These are phyloP conservation scores for Aspergillus ibericus DNA, from an alignment of 2,329 filamentous ascomycete genomes.

Conservation along the genomic window DNA sequence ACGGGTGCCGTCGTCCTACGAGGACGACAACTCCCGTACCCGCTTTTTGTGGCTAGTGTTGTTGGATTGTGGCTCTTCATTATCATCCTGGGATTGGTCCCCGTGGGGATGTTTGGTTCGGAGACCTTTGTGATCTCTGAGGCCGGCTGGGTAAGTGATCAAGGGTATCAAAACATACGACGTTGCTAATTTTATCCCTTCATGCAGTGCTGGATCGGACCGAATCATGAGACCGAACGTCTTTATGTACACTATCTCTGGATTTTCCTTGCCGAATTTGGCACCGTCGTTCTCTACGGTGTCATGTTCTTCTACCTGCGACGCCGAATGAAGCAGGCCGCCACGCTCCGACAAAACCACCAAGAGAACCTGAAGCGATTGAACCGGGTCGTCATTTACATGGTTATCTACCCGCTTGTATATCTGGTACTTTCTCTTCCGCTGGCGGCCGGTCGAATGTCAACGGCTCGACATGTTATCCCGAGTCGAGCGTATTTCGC, in stretches of 20 bases:
- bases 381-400: slow-evolving; percentile 45
- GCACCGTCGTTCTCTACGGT: slow-evolving; percentile 51
- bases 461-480: slow-evolving; percentile 31
- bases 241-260: slow-evolving; percentile 56
- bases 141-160: slow-evolving; percentile 48
- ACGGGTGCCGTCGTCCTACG: slow-evolving; percentile 51
- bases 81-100: slow-evolving; percentile 48
- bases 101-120: slow-evolving; percentile 43
- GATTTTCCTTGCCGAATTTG: slow-evolving; percentile 56
- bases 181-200: slow-evolving; percentile 4
- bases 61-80: slow-evolving; percentile 49
- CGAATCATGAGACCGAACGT: slow-evolving; percentile 45
- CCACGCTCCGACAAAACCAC: slow-evolving; percentile 32
- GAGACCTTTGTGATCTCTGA: slow-evolving; percentile 50
- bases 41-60: slow-evolving; percentile 46
- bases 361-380: slow-evolving; percentile 36
- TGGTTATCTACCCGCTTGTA: slow-evolving; percentile 48
- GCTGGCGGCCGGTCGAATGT: slow-evolving; percentile 51
- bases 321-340: slow-evolving; percentile 41
- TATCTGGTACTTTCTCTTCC: slow-evolving; percentile 66
- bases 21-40: slow-evolving; percentile 48
- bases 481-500: slow-evolving; percentile 48
- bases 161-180: neutral
- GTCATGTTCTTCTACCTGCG: slow-evolving; percentile 51
- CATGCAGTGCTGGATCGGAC: slow-evolving; percentile 52